Evolutionary conservation across 345 rosid genomes (phyloP).

Genomic region (Gossypium longicalyx): DNA sequence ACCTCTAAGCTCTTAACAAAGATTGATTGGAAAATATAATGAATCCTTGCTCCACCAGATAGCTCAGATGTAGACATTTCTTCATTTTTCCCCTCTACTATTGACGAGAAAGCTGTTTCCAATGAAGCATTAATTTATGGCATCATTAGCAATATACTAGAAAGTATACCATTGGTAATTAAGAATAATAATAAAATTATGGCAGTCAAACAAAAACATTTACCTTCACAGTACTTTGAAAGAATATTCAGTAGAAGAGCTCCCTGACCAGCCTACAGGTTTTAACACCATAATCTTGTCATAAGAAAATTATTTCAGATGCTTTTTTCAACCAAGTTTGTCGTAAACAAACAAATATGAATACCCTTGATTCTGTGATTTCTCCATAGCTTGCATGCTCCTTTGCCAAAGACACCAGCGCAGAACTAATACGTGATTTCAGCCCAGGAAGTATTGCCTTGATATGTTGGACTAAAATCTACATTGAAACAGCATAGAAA

Average conservation of each 20-base stretch:
- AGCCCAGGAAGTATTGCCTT: constrained; percentile 74
- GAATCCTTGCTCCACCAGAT: constrained; percentile 92
- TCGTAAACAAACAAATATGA: constrained; percentile 2
- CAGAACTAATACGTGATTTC: constrained; percentile 68
- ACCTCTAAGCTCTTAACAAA: constrained; percentile 95
- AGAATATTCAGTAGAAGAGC: constrained; percentile 89
- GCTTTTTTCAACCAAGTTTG: background rate
- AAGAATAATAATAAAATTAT: constrained; percentile 5
- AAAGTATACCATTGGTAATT: background rate
- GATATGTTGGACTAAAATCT: constrained; percentile 91
- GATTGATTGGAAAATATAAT: constrained; percentile 81
- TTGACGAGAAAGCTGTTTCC: constrained; percentile 73
- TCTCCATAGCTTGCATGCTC: constrained; percentile 93
- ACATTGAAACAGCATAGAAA: constrained; percentile 18
- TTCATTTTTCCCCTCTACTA: constrained; percentile 87
- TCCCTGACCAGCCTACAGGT: constrained; percentile 85
- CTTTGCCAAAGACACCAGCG: constrained; percentile 73
- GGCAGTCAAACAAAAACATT: background rate
- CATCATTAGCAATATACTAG: constrained; percentile 1
- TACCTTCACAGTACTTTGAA: constrained; percentile 92
- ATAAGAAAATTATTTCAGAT: background rate
- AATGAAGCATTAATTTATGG: constrained; percentile 16
- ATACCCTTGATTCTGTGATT: constrained; percentile 82
- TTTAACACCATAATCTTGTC: constrained; percentile 19
- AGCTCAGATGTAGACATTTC: constrained; percentile 93